These are phyloP conservation scores for Rhododendron molle DNA, from an alignment of 148 eudicot genomes.

Conservation along the genomic window DNA sequence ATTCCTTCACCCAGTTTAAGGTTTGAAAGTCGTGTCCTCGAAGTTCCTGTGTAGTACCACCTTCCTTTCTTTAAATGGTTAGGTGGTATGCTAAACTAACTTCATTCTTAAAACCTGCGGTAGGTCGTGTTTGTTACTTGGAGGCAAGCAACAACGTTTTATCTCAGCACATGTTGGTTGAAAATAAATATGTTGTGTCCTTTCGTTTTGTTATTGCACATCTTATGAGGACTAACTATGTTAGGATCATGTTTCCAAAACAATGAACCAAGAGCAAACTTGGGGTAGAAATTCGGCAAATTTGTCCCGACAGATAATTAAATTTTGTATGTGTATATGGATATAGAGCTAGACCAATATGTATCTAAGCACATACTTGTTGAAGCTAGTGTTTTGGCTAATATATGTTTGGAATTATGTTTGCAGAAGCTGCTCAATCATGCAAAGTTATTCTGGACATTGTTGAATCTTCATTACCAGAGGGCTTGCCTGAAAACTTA, in stretches of 20 bases:
- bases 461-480: slow-evolving; percentile 84
- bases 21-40: not conserved
- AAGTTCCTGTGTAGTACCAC: not conserved
- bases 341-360: not conserved
- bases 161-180: not conserved
- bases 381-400: slow-evolving; percentile 17
- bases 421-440: slow-evolving; percentile 94
- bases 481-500: slow-evolving; percentile 77
- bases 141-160: not conserved
- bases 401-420: slow-evolving; percentile 24
- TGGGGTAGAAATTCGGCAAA: not conserved
- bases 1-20: not conserved
- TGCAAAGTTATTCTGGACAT: slow-evolving; percentile 90
- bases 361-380: not conserved
- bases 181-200: not conserved
- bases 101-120: not conserved
- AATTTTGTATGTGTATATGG: not conserved
- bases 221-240: not conserved
- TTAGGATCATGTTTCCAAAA: not conserved
- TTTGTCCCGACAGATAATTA: not conserved
- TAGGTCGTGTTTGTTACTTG: not conserved
- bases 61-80: not conserved
- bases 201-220: not conserved
- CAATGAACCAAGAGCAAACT: not conserved
- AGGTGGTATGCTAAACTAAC: not conserved